These are phyloP conservation scores for Dendryphion nanum DNA, from an alignment of 2,329 filamentous ascomycete genomes.

Conservation along the genomic window DNA sequence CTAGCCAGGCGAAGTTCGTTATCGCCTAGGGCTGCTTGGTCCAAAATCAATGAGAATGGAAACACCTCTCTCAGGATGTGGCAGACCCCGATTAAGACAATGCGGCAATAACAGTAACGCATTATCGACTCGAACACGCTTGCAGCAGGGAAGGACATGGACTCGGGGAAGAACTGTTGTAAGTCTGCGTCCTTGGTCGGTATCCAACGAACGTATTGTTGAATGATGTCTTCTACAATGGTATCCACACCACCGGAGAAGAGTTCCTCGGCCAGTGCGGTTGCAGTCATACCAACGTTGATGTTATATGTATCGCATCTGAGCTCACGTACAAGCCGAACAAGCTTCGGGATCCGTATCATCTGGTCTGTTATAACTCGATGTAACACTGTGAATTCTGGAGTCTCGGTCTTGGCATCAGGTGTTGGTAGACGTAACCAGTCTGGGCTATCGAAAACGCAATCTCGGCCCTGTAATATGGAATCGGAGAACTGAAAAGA, in stretches of 20 bases:
- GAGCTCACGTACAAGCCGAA: slow-evolving; percentile 4
- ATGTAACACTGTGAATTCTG: slow-evolving; percentile 1
- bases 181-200: slow-evolving; percentile 3
- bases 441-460: slow-evolving; percentile 3
- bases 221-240: slow-evolving; percentile 1
- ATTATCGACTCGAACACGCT: slow-evolving; percentile 5
- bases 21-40: slow-evolving; percentile 1
- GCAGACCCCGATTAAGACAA: slow-evolving; percentile 6
- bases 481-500: slow-evolving; percentile 3
- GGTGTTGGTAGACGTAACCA: slow-evolving; percentile 8
- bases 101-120: slow-evolving; percentile 10
- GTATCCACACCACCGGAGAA: slow-evolving; percentile 4
- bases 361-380: slow-evolving; percentile 5
- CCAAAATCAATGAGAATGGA: slow-evolving; percentile 1
- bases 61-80: not conserved
- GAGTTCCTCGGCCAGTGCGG: slow-evolving; percentile 6
- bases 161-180: slow-evolving; percentile 4
- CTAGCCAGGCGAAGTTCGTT: slow-evolving; percentile 4
- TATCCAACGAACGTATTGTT: not conserved
- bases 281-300: slow-evolving; percentile 1
- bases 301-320: slow-evolving; percentile 3
- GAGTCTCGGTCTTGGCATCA: slow-evolving; percentile 1
- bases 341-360: slow-evolving; percentile 7
- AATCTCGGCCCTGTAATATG: slow-evolving; percentile 3
- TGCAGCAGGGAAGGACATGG: slow-evolving; percentile 3